Evolutionary conservation across 2,329 filamentous ascomycete species (phyloP), one percentile per base, ranked within the genome.

Genomic region (Ceratocystis ficicola): DNA sequence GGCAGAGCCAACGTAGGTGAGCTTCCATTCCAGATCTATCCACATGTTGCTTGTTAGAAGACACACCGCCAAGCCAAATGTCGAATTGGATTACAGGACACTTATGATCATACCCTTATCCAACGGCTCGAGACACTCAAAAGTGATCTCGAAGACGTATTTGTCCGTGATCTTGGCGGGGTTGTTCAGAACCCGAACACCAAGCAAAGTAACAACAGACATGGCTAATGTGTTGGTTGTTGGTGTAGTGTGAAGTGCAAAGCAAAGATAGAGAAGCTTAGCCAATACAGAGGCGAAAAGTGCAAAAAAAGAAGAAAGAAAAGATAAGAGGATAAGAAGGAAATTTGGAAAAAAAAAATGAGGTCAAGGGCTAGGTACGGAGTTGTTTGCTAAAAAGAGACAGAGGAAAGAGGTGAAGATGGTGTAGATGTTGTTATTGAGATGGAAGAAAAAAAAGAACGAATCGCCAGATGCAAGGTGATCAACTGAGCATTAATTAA

Each of bases 71-170:
- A 44, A 12, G 28, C 20, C 30, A 3, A 25, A 10, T 28, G 55
- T n/a, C 46, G 28, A 20, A 61, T 41, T 15, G 48, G 32, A 17
- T 10, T 36, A 32, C 36, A 41, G 36, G 36, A 15, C 36, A 41
- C 36, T 41, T 41, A 4, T 41, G 10, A 52, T 69, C 76, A 41
- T 76, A 92, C 91, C 92, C 78, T 96, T 96, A 75, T 95, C 89
- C 48, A 99, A 83, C 71, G 88, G 85, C 79, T 99, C 94, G 28
- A 97, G 85, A 73, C 94, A 97, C 77, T 99, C 94, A 69, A 99
- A 99, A 20, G 94, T 99, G 75, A 99, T 97, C 78, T 99, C 93
- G 71, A 99, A 96, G 76, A 94, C 86, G 76, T 99, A 99, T 65
- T 90, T 86, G 75, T 93, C 89, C 72, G 86, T 88, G 79, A 99